Evolutionary conservation across 306 rosid species (phyloP).

Genomic region (Lablab purpureus): DNA sequence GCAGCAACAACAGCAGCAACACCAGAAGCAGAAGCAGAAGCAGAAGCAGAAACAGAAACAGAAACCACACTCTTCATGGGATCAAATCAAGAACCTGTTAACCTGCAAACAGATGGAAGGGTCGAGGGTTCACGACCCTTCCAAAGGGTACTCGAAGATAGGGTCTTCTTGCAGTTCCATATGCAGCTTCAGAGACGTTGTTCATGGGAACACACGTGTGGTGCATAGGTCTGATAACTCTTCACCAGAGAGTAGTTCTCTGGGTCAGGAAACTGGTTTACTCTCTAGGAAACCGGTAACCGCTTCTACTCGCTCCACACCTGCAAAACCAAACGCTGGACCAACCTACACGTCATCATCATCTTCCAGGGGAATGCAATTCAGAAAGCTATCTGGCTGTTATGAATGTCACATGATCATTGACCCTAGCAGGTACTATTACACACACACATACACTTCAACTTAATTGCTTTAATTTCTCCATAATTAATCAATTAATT

Average conservation of each 20-base stretch:
- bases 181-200: constrained; percentile 90
- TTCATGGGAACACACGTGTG: constrained; percentile 83
- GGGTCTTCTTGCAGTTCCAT: constrained; percentile 95
- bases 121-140: constrained; percentile 77
- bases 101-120: constrained; percentile 91
- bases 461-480: neutral
- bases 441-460: neutral
- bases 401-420: constrained; percentile 95
- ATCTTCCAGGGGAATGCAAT: constrained; percentile 85
- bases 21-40: constrained; percentile 35
- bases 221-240: constrained; percentile 88
- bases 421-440: constrained; percentile 81
- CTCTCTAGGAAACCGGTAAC: constrained; percentile 59
- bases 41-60: constrained; percentile 48
- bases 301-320: constrained; percentile 49
- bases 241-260: constrained; percentile 87
- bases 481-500: neutral
- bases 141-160: constrained; percentile 68
- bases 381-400: constrained; percentile 93
- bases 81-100: constrained; percentile 85
- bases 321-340: constrained; percentile 62
- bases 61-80: constrained; percentile 77
- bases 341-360: constrained; percentile 60
- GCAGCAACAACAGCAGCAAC: constrained; percentile 35
- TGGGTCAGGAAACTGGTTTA: constrained; percentile 77